Evolutionary conservation across 805 yeast species (phyloP).

Genomic region (Ogataea chonburiensis): DNA sequence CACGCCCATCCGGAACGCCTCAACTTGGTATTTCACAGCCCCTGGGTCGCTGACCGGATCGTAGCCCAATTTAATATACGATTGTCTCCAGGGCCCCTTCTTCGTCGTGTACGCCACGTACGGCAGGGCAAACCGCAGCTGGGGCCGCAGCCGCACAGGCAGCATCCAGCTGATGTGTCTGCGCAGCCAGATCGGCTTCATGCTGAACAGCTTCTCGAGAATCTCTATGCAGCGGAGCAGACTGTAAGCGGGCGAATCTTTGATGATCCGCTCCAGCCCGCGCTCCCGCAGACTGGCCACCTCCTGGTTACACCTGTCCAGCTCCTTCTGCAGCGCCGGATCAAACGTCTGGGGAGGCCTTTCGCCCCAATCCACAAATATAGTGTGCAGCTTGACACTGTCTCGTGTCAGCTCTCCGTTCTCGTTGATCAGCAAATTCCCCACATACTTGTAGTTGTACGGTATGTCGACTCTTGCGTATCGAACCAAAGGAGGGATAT

Average conservation of each 20-base stretch:
- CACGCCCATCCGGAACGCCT: slow-evolving; percentile 61
- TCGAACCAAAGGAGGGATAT: slow-evolving; percentile 83
- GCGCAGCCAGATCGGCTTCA: slow-evolving; percentile 84
- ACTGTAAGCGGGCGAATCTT: slow-evolving; percentile 32
- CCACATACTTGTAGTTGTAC: slow-evolving; percentile 71
- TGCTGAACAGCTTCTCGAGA: slow-evolving; percentile 50
- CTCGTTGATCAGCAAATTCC: slow-evolving; percentile 61
- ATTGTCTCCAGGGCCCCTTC: slow-evolving; percentile 94
- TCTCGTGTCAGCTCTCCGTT: slow-evolving; percentile 51
- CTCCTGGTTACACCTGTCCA: slow-evolving; percentile 36
- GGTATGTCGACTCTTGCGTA: slow-evolving; percentile 78
- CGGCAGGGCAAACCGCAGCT: slow-evolving; percentile 74
- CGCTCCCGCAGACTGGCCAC: slow-evolving; percentile 32
- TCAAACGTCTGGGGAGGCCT: slow-evolving; percentile 51
- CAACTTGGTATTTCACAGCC: slow-evolving; percentile 75
- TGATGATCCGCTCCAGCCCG: slow-evolving; percentile 25
- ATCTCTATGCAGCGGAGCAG: slow-evolving; percentile 45
- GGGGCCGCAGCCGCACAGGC: slow-evolving; percentile 45
- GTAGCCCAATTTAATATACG: slow-evolving; percentile 73
- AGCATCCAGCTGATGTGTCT: slow-evolving; percentile 61
- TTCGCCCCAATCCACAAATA: slow-evolving; percentile 49
- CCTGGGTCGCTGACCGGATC: slow-evolving; percentile 62
- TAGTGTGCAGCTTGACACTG: slow-evolving; percentile 51
- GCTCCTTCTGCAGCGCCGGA: slow-evolving; percentile 46
- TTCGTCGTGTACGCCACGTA: slow-evolving; percentile 77